Conservation (phyloP, 2,329 filamentous ascomycete genomes). For the Xenosphaeropsis pyriputrescens region DNA sequence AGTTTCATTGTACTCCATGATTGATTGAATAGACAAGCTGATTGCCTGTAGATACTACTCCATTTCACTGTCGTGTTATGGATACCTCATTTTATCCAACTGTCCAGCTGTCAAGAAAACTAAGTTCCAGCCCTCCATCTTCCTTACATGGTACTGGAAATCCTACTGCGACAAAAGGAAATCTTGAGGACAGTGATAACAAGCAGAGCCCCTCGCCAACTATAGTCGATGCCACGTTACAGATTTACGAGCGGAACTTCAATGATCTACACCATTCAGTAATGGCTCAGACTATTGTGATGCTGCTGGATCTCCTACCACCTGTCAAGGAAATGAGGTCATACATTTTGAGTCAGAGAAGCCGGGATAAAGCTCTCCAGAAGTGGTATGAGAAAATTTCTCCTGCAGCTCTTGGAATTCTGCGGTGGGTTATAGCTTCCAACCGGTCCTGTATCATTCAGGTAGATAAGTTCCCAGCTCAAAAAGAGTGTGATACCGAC, state of each 20-base stretch:
- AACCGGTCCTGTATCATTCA: conserved; percentile 79
- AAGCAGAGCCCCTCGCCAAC: conserved; percentile 2
- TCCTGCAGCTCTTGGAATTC: conserved; percentile 47
- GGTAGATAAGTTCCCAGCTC: conserved; percentile 32
- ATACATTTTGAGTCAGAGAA: conserved; percentile 23
- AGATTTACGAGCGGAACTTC: conserved; percentile 38
- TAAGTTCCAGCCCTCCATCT: too few species aligned
- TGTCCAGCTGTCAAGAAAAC: conserved; percentile 9
- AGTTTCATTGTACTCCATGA: too few species aligned
- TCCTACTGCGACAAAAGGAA: too few species aligned
- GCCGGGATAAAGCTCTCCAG: conserved; percentile 19
- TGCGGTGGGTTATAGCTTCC: conserved; percentile 82
- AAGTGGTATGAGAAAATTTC: conserved; percentile 45
- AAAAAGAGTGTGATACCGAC: conserved; percentile 10
- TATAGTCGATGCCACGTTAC: conserved; percentile 12
- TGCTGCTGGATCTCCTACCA: conserved; percentile 43
- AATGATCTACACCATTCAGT: conserved; percentile 29
- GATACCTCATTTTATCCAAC: conserved; percentile 12
- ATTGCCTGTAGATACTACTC: neutral
- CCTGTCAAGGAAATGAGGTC: conserved; percentile 40
- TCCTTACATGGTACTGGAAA: too few species aligned
- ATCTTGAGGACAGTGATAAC: neutral
- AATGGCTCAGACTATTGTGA: conserved; percentile 34
- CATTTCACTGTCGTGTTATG: conserved; percentile 12
- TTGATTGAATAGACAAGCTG: neutral